These are phyloP conservation scores for Porcisia deanei DNA, from an alignment of 208 protist genomes.

Conservation along the genomic window DNA sequence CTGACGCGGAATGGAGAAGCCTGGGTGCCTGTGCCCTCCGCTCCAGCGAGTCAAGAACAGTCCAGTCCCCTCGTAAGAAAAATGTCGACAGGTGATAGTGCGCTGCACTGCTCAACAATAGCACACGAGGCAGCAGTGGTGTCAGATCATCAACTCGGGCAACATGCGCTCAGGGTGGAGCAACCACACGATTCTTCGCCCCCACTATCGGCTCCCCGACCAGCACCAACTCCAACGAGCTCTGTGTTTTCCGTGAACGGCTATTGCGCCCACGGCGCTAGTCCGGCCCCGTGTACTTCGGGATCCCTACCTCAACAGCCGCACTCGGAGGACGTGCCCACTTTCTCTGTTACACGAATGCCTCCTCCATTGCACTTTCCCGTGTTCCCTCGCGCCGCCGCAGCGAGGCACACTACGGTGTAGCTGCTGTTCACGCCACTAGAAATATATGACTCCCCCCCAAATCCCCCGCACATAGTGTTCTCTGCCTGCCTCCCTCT, in stretches of 20 bases:
- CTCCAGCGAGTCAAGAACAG: neutral
- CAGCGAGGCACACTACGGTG: conserved; percentile 3
- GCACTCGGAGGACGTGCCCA: neutral
- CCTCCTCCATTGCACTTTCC: conserved; percentile 69
- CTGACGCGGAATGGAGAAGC: neutral
- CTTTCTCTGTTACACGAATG: conserved; percentile 17
- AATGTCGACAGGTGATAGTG: neutral
- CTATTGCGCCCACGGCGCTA: neutral
- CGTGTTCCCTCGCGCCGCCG: conserved; percentile 30
- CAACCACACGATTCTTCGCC: neutral
- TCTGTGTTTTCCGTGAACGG: neutral
- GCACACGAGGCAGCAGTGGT: neutral
- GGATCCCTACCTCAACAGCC: neutral
- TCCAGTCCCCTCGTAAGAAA: neutral
- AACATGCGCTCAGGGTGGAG: neutral
- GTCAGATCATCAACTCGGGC: neutral
- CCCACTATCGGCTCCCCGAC: neutral
- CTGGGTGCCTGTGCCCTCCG: neutral
- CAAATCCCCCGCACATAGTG: neutral
- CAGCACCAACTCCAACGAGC: neutral
- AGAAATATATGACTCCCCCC: neutral
- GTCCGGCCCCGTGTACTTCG: neutral
- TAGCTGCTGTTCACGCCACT: neutral
- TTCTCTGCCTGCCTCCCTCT: neutral
- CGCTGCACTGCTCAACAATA: neutral